Conservation (phyloP, 2,329 filamentous ascomycete genomes). For the Elsinoe fawcettii region DNA sequence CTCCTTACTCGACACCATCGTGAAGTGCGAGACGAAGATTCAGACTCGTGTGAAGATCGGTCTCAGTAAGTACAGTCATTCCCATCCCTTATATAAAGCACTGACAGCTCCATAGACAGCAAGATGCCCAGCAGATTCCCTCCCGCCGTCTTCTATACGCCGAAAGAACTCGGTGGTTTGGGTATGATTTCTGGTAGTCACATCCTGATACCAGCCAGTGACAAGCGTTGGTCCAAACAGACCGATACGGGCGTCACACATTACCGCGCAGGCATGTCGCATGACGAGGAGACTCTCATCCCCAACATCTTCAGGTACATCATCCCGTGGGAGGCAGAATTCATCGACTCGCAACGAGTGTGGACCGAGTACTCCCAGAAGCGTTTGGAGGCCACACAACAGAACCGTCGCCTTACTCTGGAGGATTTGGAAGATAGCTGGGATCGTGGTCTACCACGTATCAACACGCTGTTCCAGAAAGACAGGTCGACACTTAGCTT, state of each 20-base stretch:
- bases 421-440: conserved; percentile 97
- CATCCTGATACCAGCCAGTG: conserved; percentile 92
- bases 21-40: conserved; percentile 99
- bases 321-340: conserved; percentile 97
- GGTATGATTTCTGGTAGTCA: conserved; percentile 99
- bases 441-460: conserved; percentile 94
- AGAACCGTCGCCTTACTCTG: conserved; percentile 86
- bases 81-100: background rate
- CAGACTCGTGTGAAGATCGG: conserved; percentile 98
- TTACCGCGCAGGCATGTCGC: conserved; percentile 94
- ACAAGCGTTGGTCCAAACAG: conserved; percentile 98
- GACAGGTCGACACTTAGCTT: conserved; percentile 94
- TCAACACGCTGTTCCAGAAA: conserved; percentile 98
- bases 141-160: conserved; percentile 96
- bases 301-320: conserved; percentile 99
- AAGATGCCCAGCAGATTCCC: conserved; percentile 99
- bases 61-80: conserved; percentile 45
- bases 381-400: conserved; percentile 90
- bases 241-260: conserved; percentile 96
- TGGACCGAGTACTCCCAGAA: conserved; percentile 99
- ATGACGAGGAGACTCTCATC: conserved; percentile 94
- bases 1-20: conserved; percentile 88
- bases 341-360: conserved; percentile 96
- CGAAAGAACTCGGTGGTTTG: conserved; percentile 91
- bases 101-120: conserved; percentile 43